Conservation (phyloP, 2,329 filamentous ascomycete genomes). For the Hypoxylon sp. region DNA sequence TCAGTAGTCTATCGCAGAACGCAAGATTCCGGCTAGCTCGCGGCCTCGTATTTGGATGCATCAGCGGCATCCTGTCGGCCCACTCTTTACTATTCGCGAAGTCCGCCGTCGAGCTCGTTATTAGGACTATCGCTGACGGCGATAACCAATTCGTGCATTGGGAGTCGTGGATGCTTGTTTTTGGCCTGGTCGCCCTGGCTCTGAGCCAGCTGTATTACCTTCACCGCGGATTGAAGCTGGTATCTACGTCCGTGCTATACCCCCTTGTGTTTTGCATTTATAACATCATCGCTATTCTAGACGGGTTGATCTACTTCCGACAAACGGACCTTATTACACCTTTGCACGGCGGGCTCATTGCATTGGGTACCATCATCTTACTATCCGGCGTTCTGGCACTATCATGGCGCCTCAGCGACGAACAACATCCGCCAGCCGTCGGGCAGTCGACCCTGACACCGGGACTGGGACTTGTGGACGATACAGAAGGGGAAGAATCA, state of each 20-base stretch:
- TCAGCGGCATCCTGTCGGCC: constrained; percentile 93
- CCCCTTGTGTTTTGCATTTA: constrained; percentile 98
- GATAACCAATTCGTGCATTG: constrained; percentile 95
- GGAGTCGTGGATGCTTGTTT: constrained; percentile 92
- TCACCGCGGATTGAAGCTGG: constrained; percentile 91
- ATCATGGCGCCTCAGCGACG: constrained; percentile 92
- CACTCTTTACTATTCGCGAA: constrained; percentile 95
- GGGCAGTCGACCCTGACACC: constrained; percentile 81
- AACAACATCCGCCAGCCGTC: constrained; percentile 72
- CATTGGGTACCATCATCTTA: constrained; percentile 87
- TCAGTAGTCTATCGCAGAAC: constrained; percentile 70
- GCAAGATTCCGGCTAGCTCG: constrained; percentile 80
- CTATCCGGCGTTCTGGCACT: constrained; percentile 90
- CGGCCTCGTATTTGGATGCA: constrained; percentile 88
- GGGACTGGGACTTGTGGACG: constrained; percentile 84
- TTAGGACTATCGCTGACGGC: constrained; percentile 85
- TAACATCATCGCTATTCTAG: constrained; percentile 98
- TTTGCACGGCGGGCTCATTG: constrained; percentile 83
- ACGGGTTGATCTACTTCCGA: constrained; percentile 96
- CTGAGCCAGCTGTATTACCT: constrained; percentile 95
- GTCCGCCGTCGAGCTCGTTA: constrained; percentile 93
- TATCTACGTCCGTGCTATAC: constrained; percentile 95
- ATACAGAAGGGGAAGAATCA: constrained; percentile 73
- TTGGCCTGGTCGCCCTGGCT: constrained; percentile 84
- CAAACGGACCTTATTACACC: constrained; percentile 85